Evolutionary conservation across 2,329 filamentous ascomycete species (phyloP), one percentile per base, ranked within the genome.

Genomic region (Talaromyces piceae): DNA sequence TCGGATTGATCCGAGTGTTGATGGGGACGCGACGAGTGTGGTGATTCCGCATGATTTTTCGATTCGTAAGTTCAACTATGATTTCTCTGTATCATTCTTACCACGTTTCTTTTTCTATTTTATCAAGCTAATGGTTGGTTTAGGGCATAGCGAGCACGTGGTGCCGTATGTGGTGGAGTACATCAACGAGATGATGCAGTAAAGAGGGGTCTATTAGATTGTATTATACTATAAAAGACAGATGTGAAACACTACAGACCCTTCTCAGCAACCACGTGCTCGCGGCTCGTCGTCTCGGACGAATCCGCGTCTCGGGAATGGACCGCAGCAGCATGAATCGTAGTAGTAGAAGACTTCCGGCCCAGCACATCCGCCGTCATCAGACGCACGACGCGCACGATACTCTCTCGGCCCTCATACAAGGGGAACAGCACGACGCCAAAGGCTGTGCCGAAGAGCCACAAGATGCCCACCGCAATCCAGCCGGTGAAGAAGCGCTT

Each of bases 401-500:
- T 82, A 1, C 85, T 91, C 51, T 76, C 69, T 1, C 90, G 73
- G 0, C 89, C 88, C 64, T 95, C 88, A 67, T 79, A 93, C 1
- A 93, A 71, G 5, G 91, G 91, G 68, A 86, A 95, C 0, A 95
- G 33, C 0, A 88, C 88, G 0, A 95, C 88, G 8, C 82, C 85
- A 50, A 84, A 74, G 2, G 83, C 72, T 3, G 82, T 86, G 60
- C 79, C 81, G 65, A 90, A 89, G 58, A 91, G 78, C 88, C 88
- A 93, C 39, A 91, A 74, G 50, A 93, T 87, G 8, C 84, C 86
- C 7, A 88, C 80, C 1, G 81, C 77, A 9, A 90, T 81, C 87
- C 87, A 91, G 43, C 87, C 87, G 0, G 86, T 88, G 69, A 91
- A 93, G 74, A 93, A 93, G 22, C 76, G 77, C 74, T 88, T 86